Evolutionary conservation across 2,329 filamentous ascomycete genomes (phyloP), one percentile per base, ranked within the genome.

Genomic region (Paraconiothyrium sp.): DNA sequence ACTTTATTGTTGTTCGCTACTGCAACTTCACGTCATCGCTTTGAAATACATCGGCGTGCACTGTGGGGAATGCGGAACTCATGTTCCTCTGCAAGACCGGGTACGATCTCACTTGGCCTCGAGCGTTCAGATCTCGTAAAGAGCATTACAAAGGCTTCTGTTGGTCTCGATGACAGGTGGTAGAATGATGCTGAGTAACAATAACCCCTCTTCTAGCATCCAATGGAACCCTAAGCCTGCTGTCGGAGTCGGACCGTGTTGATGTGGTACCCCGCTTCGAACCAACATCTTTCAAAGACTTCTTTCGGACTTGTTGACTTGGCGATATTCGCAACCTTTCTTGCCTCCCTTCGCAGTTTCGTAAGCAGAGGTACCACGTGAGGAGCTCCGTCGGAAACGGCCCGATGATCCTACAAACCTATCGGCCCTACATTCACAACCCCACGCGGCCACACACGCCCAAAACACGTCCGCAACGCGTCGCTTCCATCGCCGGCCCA

Each of bases 401-500:
- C 10, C 32, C 34, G 20, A 34, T 32, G 20, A 34, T 32, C n/a
- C 49, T 9, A 52, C 20, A 37, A 16, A 41, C n/a, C 43, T 24
- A 46, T 46, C 20, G 20, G 43, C 43, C 46, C 43, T 46, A 46
- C 20, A 10, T 22, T 37, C 35, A 37, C 3, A 3, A 48, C 44
- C 27, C 37, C 14, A 41, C 37, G 27, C 27, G 27, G 27, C 39
- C 8, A n/a, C 39, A n/a, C 16, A 41, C 8, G 24, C 51, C 51
- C 24, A 46, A 24, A 27, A 48, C 54, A 30, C 54, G 54, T 48
- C 32, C 43, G n/a, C 30, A 37, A 48, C 54, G 43, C 43, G 54
- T 47, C 41, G 16, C n/a, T 14, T 5, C 22, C 30, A 48, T 27
- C 16, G 35, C 16, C 52, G n/a, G 43, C 11, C 43, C 6, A 56